phyloP scores from a whole-genome alignment of 2,329 filamentous ascomycete genomes.

The Tolypocladium paradoxum region DNA sequence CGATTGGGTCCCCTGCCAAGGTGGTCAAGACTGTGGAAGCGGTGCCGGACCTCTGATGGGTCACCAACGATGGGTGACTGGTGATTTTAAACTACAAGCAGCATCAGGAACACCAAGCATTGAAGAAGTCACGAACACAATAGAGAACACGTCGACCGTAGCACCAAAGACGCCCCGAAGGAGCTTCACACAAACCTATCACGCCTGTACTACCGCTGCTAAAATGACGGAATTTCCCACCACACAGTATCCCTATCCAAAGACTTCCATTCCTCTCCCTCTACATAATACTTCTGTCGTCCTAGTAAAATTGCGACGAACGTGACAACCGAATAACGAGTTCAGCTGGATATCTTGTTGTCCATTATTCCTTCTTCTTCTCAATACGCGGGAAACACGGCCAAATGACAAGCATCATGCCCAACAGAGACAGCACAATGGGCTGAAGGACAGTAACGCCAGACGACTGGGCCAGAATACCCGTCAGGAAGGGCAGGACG shows the following conservation, averaged over 20 bases:
- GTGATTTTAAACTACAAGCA: neutral
- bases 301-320: neutral
- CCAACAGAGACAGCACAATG: slow-evolving; percentile 40
- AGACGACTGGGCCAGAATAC: slow-evolving; percentile 49
- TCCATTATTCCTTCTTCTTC: slow-evolving; percentile 26
- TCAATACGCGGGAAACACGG: slow-evolving; percentile 29
- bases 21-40: slow-evolving; percentile 36
- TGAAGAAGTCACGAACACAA: neutral
- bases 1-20: slow-evolving; percentile 35
- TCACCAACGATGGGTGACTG: neutral
- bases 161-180: neutral
- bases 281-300: no score
- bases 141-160: neutral
- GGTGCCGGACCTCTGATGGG: slow-evolving; percentile 16
- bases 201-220: neutral
- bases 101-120: neutral
- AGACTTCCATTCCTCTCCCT: neutral
- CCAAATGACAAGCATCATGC: slow-evolving; percentile 33
- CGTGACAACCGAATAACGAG: no score
- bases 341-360: no score
- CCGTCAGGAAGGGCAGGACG: slow-evolving; percentile 53
- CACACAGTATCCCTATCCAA: neutral
- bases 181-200: neutral
- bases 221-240: neutral
- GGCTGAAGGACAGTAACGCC: slow-evolving; percentile 48